Conservation (phyloP, 2,329 filamentous ascomycete species). For the Fusarium xyrophilum region DNA sequence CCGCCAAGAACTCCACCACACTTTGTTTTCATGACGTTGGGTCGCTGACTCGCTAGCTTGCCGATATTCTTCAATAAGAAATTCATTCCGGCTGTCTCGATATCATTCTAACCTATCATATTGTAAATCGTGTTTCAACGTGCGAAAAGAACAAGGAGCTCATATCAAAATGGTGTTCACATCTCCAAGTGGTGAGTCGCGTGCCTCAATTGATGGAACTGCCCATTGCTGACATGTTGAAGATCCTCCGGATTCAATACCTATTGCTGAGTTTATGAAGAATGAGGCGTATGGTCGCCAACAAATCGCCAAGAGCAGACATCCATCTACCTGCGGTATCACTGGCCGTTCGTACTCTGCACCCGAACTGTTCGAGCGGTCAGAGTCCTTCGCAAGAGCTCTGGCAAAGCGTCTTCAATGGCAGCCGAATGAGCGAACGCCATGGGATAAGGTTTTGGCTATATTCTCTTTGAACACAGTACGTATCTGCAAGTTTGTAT, state of each 20-base stretch:
- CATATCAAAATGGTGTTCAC: slow-evolving; percentile 1
- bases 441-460: slow-evolving; percentile 82
- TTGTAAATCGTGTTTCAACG: background rate
- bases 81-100: background rate
- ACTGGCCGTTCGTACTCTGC: slow-evolving; percentile 71
- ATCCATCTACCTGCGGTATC: slow-evolving; percentile 81
- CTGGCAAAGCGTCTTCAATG: slow-evolving; percentile 70
- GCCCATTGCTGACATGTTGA: background rate
- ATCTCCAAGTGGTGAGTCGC: background rate
- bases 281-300: slow-evolving; percentile 47
- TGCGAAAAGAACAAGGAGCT: background rate
- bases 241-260: slow-evolving; percentile 13
- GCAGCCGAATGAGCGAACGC: slow-evolving; percentile 70
- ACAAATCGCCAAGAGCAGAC: slow-evolving; percentile 66
- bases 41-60: background rate
- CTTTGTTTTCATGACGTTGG: background rate
- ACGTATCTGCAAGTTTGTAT: slow-evolving; percentile 10
- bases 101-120: background rate
- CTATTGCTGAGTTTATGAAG: slow-evolving; percentile 17
- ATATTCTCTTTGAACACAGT: slow-evolving; percentile 82
- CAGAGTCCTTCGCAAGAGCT: slow-evolving; percentile 71
- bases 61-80: background rate
- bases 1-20: background rate
- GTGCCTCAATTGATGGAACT: too few relatives aligned
- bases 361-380: slow-evolving; percentile 67